Evolutionary conservation across 768 basidiomycete genomes (phyloP), one percentile per base, ranked within the genome.

Genomic region (Cubamyces sp.): DNA sequence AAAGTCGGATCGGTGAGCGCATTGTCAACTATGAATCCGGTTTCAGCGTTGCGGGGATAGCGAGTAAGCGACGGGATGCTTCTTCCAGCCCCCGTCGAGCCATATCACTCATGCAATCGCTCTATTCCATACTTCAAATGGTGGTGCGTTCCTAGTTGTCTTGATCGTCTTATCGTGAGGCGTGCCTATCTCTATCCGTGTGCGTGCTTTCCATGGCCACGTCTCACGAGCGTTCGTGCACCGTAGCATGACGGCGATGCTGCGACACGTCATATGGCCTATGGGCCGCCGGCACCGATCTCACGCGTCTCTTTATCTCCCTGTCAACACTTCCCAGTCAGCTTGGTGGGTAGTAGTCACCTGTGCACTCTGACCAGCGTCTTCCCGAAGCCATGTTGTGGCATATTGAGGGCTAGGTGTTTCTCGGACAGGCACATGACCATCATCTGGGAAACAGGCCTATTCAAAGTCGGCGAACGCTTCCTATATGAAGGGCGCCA

Each of bases 341-440:
- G 19, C 53, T 9, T 43, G 42, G 11, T 54, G 14, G 23, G 34
- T 19, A 6, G 18, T 19, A 28, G 54, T 45, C 41, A 30, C 41
- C 42, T 45, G 41, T 18, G 42, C 28, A 5, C 26, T 18, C 43
- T 26, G 42, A 34, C 26, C 23, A 45, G 28, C 26, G 42, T 8
- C 42, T 45, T 45, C 23, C 15, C 28, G 26, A 55, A 28, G 40
- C 26, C n/a, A 11, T 5, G 25, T 55, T 42, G 54, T 46, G 54
- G 41, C 54, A 9, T 19, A 28, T 28, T 34, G 41, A 25, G n/a
- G 41, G 28, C 41, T 41, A n/a, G 42, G 9, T 15, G 7, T 28
- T 45, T 55, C 54, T 23, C 40, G 34, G 42, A 28, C 54, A n/a
- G 41, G n/a, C 54, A 55, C 42, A 26, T 55, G 54, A 55, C 41